Conservation (phyloP, 78 protist genomes). For the Polysphondylium violaceum region DNA sequence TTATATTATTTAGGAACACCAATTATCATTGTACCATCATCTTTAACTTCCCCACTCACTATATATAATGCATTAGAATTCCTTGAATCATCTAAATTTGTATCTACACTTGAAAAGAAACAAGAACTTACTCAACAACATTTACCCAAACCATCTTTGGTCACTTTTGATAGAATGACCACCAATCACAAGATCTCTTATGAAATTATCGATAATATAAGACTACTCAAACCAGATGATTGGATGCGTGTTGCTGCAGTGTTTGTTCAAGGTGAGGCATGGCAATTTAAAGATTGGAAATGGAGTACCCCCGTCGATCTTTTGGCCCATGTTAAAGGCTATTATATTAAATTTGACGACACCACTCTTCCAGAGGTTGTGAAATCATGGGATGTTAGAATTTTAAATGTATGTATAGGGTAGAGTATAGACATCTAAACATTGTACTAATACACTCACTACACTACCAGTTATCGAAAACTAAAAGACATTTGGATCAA, state of each 20-base stretch:
- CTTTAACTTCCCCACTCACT: conserved; percentile 62
- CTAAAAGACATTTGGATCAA: conserved; percentile 70
- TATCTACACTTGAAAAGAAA: conserved; percentile 56
- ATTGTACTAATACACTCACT: not conserved
- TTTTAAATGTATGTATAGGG: conserved; percentile 19
- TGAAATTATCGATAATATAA: conserved; percentile 55
- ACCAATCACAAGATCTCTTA: conserved; percentile 42
- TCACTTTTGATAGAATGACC: conserved; percentile 36
- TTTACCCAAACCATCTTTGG: conserved; percentile 30
- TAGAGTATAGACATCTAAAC: not conserved
- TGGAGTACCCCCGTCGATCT: conserved; percentile 64
- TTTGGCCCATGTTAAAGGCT: conserved; percentile 50
- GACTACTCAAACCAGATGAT: conserved; percentile 52
- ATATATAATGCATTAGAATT: conserved; percentile 53
- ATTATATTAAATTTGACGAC: conserved; percentile 51
- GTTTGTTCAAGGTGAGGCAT: conserved; percentile 80
- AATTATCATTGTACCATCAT: conserved; percentile 75
- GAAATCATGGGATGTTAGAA: conserved; percentile 78
- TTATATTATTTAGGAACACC: conserved; percentile 38
- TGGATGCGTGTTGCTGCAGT: conserved; percentile 75
- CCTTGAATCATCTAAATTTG: conserved; percentile 22
- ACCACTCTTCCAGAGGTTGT: conserved; percentile 45
- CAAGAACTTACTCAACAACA: conserved; percentile 40
- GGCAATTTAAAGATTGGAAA: conserved; percentile 81
- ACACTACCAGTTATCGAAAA: conserved; percentile 42